Conservation (phyloP, 2,329 filamentous ascomycete genomes). For the Cytospora piceae region DNA sequence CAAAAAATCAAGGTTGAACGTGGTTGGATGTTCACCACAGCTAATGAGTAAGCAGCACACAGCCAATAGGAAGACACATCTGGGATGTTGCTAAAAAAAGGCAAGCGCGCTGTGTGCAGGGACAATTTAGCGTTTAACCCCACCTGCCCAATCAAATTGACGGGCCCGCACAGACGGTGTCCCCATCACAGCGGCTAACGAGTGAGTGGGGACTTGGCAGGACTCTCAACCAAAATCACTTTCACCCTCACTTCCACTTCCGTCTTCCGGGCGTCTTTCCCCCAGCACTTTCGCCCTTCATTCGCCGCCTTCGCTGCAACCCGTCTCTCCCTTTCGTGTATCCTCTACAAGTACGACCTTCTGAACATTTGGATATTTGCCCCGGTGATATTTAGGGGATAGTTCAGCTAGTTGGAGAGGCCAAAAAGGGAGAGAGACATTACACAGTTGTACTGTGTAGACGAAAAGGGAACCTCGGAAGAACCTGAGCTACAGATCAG, state of each 20-base stretch:
- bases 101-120: conserved; percentile 30
- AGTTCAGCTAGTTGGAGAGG: no score
- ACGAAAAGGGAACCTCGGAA: no score
- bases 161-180: conserved; percentile 15
- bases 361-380: no score
- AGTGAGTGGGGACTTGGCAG: conserved; percentile 2
- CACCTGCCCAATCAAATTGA: conserved; percentile 25
- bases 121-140: conserved; percentile 21
- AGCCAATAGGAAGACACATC: not conserved
- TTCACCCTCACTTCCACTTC: not conserved
- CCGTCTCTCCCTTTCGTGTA: no score
- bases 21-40: conserved; percentile 8
- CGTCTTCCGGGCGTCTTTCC: not conserved
- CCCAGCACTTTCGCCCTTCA: not conserved
- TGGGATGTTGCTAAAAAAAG: conserved; percentile 27
- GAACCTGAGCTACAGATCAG: no score
- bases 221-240: conserved; percentile 1
- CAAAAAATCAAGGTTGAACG: not conserved
- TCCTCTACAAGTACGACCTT: no score
- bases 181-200: conserved; percentile 31
- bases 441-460: no score
- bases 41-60: conserved; percentile 7
- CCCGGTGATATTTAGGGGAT: no score
- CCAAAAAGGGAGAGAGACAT: no score
- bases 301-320: not conserved